Evolutionary conservation across 2,329 filamentous ascomycete genomes (phyloP).

Genomic region (Microdochium bolleyi): DNA sequence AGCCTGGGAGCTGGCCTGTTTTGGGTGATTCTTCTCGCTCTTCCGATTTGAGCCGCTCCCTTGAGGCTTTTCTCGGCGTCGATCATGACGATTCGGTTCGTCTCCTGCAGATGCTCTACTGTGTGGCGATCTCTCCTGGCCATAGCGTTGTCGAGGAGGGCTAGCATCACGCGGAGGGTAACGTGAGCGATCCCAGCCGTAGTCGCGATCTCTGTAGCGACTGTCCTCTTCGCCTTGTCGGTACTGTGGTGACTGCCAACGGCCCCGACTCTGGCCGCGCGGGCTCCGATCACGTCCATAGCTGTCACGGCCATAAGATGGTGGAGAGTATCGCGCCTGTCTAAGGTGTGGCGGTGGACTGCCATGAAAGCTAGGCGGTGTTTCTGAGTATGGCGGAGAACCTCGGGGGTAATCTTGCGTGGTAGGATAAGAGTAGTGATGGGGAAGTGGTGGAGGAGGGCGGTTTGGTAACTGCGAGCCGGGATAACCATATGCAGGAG

Average conservation of each 20-base stretch:
- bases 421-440: slow-evolving; percentile 7
- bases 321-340: background rate
- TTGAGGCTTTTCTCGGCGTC: slow-evolving; percentile 1
- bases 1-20: background rate
- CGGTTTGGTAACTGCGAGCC: background rate
- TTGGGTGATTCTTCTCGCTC: background rate
- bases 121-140: slow-evolving; percentile 6
- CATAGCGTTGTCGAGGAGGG: slow-evolving; percentile 1
- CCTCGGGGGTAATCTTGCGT: slow-evolving; percentile 3
- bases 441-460: slow-evolving; percentile 7
- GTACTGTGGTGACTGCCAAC: background rate
- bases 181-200: background rate
- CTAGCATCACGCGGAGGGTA: background rate
- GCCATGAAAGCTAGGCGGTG: background rate
- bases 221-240: background rate
- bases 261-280: background rate
- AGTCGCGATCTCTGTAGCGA: background rate
- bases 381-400: slow-evolving; percentile 5
- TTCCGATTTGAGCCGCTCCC: background rate
- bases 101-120: slow-evolving; percentile 4
- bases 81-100: slow-evolving; percentile 8
- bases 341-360: background rate
- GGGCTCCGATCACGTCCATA: background rate
- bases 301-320: background rate
- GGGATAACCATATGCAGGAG: slow-evolving; percentile 5